Conservation (phyloP, 768 basidiomycete genomes). For the Amanita phalloides region DNA sequence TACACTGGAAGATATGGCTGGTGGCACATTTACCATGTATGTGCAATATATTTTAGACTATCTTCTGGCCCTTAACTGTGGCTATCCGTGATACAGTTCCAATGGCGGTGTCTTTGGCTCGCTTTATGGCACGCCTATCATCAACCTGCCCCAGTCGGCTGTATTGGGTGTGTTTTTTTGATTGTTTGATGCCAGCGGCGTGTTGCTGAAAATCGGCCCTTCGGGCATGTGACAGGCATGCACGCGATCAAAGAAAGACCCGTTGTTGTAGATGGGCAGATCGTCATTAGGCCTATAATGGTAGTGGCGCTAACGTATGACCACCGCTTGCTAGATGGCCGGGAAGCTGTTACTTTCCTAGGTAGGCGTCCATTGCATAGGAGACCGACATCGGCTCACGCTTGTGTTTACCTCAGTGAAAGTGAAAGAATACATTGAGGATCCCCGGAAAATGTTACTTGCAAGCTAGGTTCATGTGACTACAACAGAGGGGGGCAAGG, state of each 20-base stretch:
- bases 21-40: conserved; percentile 97
- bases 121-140: conserved; percentile 96
- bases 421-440: conserved; percentile 90
- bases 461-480: conserved; percentile 14
- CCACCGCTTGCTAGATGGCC: conserved; percentile 89
- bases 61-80: too few species aligned
- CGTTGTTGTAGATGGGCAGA: conserved; percentile 88
- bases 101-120: conserved; percentile 99
- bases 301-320: conserved; percentile 90
- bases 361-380: conserved; percentile 39
- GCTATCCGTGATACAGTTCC: conserved; percentile 41
- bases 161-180: conserved; percentile 55
- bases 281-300: conserved; percentile 97
- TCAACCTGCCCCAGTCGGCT: conserved; percentile 92
- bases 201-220: not conserved
- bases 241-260: conserved; percentile 89
- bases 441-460: conserved; percentile 86
- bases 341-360: conserved; percentile 96
- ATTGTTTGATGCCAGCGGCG: not conserved
- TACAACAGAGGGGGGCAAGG: not conserved
- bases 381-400: not conserved
- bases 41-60: conserved; percentile 14
- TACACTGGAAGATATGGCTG: conserved; percentile 96
- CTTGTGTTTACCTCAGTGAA: conserved; percentile 40
- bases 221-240: conserved; percentile 47